Percentiles rank a stretch among this genome's conserved stretches.
These are phyloP conservation scores for Rhodocollybia butyracea DNA, from an alignment of 768 basidiomycete species.

Conservation along the genomic window DNA sequence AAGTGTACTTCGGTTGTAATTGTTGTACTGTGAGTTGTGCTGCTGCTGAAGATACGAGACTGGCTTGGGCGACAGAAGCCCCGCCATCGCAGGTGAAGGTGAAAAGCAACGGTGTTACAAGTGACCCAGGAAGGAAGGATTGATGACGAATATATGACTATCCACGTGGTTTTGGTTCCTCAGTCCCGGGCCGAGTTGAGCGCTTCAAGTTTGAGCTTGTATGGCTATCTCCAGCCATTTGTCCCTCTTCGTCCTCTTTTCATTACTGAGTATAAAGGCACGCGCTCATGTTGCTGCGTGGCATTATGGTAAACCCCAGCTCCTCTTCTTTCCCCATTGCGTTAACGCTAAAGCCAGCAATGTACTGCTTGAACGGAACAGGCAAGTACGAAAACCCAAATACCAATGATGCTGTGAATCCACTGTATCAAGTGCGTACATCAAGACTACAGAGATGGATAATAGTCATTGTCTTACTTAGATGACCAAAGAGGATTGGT, in stretches of 20 bases:
- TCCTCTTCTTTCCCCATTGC: background rate
- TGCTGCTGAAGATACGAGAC: slow-evolving; percentile 55
- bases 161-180: background rate
- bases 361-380: slow-evolving; percentile 14
- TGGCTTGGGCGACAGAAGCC: slow-evolving; percentile 60
- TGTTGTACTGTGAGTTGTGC: slow-evolving; percentile 55
- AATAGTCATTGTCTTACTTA: slow-evolving; percentile 9
- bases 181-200: background rate
- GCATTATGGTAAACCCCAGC: slow-evolving; percentile 3
- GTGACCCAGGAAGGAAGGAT: background rate
- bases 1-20: slow-evolving; percentile 34
- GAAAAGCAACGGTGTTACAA: background rate
- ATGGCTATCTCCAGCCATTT: background rate
- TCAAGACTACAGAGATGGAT: background rate
- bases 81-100: slow-evolving; percentile 42
- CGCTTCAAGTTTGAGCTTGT: background rate
- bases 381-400: slow-evolving; percentile 27
- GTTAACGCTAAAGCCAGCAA: no score
- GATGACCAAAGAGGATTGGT: slow-evolving; percentile 35
- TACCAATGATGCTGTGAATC: slow-evolving; percentile 27
- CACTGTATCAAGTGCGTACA: slow-evolving; percentile 27
- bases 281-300: slow-evolving; percentile 11
- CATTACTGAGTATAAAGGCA: background rate
- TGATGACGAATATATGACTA: background rate
- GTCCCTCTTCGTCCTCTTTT: background rate